Base-by-base conservation (phyloP, 2,329 filamentous ascomycete species). In the Fusarium staphyleae region DNA sequence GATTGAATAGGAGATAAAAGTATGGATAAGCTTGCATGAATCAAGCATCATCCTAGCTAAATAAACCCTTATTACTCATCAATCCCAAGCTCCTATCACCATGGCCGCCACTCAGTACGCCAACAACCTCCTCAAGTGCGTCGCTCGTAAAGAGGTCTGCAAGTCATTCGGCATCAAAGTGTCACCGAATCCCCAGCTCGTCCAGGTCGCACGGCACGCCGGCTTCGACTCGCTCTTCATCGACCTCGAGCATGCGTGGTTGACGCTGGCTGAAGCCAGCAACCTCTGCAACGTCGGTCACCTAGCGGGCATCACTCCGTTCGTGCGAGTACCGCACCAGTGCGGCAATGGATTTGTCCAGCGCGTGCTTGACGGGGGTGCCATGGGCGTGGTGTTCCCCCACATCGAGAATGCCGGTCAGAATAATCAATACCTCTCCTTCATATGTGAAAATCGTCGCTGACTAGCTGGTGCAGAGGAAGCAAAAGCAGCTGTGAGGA, bases 401-500 rank as follows among this genome's bases (percentile, higher is more conserved):
- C 43, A 57, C 7, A 52, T 57, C 13, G 45, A 57, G 26, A 51
- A 39, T 10, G 51, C 55, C 44, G 47, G 51, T 51, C 16, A 22
- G 50, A 12, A 24, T n/a, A n/a, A n/a, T n/a, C n/a, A n/a, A n/a
- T 7, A 15, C 3, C 19, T 3, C 3, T 15, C 26, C n/a, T 5
- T 72, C 77, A 1, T 4, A 6, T 22, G 19, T 22, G 19, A 8
- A 8, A 8, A 24, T 9, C 8, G 22, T 24, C 22, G 8, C 22
- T 24, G 22, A 24, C 22, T 24, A 9, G 22, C 8, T 24, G 4
- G 19, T 5, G 9, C 9, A 24, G 82, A 63, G 43, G 76, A 78
- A 0, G 74, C 75, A 1, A 73, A 73, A 1, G 72, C 66, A 1
- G 77, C 77, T 0, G 76, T 79, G 1, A 71, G 30, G 3, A 78